Evolutionary conservation across 768 basidiomycete genomes (phyloP), one percentile per base, ranked within the genome.

Genomic region (Lactarius hengduanensis): DNA sequence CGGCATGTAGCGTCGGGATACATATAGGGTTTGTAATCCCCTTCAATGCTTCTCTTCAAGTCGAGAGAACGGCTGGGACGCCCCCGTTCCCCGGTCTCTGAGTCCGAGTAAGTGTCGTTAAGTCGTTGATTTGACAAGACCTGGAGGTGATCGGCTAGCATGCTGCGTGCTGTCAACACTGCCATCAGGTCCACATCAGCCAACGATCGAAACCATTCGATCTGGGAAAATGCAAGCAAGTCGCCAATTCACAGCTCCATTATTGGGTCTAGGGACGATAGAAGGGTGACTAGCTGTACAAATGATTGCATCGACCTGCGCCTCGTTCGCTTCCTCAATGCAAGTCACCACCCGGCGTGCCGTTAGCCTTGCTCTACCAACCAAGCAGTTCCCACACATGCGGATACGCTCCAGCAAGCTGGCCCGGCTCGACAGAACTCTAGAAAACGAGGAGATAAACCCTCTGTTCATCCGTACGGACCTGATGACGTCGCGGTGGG

Each of bases 391-490:
- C 47, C n/a, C n/a, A n/a, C 47, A 22, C 22, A n/a, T 47, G 45
- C 20, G 4, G 45, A 11, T 22, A 50, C 4, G 8, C 22, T 50
- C 22, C 22, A 50, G 13, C 10, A 3, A 50, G 47, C n/a, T 13
- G n/a, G 47, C 47, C 22, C 4, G 22, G 50, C 26, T 15, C 22
- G 22, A 28, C 50, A 15, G 6, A 30, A 32, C 61, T 26, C 28
- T 57, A 66, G 45, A 65, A 65, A 47, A 57, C 26, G 56, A 66
- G 30, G 57, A 66, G 56, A 28, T 66, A 38, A 5, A 57, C 18
- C n/a, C 56, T 66, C 20, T 40, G n/a, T 34, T 57, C 59, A 11
- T 15, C 45, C 7, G 22, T 16, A 38, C 20, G 28, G 50, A 60
- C 32, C 60, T 62, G 28, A 16, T 22, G 20, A 26, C 1, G 11